Conservation (phyloP, 768 basidiomycete species). For the Podaxis rugospora region DNA sequence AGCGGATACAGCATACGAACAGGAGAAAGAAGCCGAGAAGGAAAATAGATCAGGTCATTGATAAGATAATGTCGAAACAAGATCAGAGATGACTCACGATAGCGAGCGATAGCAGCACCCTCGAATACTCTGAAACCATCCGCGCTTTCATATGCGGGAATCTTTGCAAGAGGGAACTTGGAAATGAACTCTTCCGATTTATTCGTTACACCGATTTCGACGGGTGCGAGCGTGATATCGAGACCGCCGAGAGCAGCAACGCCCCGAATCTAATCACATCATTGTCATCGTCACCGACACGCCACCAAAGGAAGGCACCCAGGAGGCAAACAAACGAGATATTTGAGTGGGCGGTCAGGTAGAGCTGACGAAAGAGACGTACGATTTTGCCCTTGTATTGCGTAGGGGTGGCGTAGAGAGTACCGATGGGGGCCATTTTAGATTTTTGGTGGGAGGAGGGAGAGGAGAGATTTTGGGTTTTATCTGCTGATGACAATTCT, state of each 20-base stretch:
- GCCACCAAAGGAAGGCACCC: not conserved
- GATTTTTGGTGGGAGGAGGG: not conserved
- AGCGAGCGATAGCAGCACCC: constrained; percentile 75
- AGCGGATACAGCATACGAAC: not conserved
- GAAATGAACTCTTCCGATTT: constrained; percentile 61
- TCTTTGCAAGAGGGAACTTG: constrained; percentile 81
- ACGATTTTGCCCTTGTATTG: constrained; percentile 18
- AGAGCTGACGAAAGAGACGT: not conserved
- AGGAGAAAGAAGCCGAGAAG: not conserved
- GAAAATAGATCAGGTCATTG: constrained; percentile 34
- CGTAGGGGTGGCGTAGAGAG: constrained; percentile 10
- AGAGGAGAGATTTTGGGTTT: not conserved
- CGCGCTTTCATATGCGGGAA: constrained; percentile 74
- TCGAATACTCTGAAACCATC: constrained; percentile 83
- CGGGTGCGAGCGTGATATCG: constrained; percentile 50
- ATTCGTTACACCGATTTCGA: constrained; percentile 63
- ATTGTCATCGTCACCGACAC: not conserved
- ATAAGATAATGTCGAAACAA: constrained; percentile 28
- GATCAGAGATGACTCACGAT: constrained; percentile 60
- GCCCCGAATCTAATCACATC: constrained; percentile 39
- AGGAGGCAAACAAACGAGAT: not conserved
- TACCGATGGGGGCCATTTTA: constrained; percentile 16
- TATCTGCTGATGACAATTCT: constrained; percentile 3
- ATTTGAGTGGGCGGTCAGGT: not conserved
- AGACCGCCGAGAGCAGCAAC: constrained; percentile 58